These are phyloP conservation scores for Symbiodinium pilosum DNA, from an alignment of 73 alveolate species.

Conservation along the genomic window DNA sequence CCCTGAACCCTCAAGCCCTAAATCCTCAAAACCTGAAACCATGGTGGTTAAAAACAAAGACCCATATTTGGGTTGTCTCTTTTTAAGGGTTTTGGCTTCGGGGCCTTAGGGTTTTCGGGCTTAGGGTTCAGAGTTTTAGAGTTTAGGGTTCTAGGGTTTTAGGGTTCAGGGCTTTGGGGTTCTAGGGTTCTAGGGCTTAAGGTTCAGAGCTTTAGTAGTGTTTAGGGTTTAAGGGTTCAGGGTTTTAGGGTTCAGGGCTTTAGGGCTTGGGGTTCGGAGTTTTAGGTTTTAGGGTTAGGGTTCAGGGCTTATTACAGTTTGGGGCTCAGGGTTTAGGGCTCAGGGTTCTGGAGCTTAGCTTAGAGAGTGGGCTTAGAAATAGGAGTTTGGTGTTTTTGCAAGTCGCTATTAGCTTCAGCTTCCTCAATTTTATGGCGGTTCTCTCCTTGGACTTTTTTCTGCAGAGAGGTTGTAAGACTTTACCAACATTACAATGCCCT, in stretches of 20 bases:
- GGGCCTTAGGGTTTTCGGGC: not conserved
- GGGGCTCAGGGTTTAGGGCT: not conserved
- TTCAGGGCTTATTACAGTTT: not conserved
- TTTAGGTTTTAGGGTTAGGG: not conserved
- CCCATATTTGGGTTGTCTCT: too few species aligned
- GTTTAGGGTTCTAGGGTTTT: not conserved
- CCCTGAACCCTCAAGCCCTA: not conserved
- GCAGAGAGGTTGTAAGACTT: too few species aligned
- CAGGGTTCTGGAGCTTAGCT: not conserved
- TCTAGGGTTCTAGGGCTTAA: too few species aligned
- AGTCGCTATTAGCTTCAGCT: too few species aligned
- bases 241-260: too few species aligned
- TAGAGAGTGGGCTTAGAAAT: not conserved
- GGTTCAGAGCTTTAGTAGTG: too few species aligned
- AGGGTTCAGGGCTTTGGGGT: too few species aligned
- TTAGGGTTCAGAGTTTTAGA: not conserved
- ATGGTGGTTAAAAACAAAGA: not conserved
- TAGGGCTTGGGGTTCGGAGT: too few species aligned
- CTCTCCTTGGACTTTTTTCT: too few species aligned
- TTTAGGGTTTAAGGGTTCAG: not conserved
- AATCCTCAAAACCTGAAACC: too few species aligned
- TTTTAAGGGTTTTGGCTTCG: not conserved
- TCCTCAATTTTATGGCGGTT: too few species aligned
- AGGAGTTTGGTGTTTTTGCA: not conserved
- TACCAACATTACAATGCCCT: too few species aligned